phyloP scores from a whole-genome alignment of 495 filamentous ascomycete genomes.

The Xylaria palmicola region DNA sequence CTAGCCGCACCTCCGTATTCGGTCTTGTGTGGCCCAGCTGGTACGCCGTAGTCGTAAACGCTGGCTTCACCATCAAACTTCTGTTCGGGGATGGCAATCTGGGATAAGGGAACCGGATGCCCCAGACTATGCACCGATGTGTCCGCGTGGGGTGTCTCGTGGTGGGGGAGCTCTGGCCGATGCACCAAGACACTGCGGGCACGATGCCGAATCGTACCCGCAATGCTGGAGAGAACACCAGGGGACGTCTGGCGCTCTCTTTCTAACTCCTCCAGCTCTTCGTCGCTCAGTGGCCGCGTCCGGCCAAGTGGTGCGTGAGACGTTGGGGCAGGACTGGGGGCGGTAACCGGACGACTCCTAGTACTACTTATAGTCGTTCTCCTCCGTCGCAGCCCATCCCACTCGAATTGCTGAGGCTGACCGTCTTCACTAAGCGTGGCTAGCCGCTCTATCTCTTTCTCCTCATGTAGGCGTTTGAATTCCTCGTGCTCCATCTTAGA shows the following conservation, averaged over 20 bases:
- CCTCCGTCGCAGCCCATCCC: conserved; percentile 87
- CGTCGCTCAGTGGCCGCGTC: conserved; percentile 72
- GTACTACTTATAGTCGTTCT: conserved; percentile 64
- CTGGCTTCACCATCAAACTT: conserved; percentile 41
- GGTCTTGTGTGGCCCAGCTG: conserved; percentile 26
- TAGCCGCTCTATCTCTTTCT: conserved; percentile 68
- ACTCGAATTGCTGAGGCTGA: conserved; percentile 62
- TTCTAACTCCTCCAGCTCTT: conserved; percentile 55
- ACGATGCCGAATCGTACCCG: conserved; percentile 59
- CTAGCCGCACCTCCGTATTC: conserved; percentile 39
- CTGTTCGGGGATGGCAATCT: conserved; percentile 55
- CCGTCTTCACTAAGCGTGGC: conserved; percentile 70
- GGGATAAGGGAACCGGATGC: conserved; percentile 61
- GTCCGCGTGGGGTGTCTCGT: conserved; percentile 25
- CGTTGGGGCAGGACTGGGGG: conserved; percentile 37
- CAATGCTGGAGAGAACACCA: conserved; percentile 55
- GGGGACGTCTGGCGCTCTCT: conserved; percentile 47
- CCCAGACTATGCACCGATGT: conserved; percentile 44
- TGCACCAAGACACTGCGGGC: conserved; percentile 51
- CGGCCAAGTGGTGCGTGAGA: conserved; percentile 86
- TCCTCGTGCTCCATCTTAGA: conserved; percentile 81
- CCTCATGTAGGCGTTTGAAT: conserved; percentile 73
- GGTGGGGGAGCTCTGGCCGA: conserved; percentile 37
- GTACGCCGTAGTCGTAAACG: conserved; percentile 37
- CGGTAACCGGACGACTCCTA: conserved; percentile 35